phyloP scores from a whole-genome alignment of 495 filamentous ascomycete genomes.

The Hypoxylon lienhwacheense region DNA sequence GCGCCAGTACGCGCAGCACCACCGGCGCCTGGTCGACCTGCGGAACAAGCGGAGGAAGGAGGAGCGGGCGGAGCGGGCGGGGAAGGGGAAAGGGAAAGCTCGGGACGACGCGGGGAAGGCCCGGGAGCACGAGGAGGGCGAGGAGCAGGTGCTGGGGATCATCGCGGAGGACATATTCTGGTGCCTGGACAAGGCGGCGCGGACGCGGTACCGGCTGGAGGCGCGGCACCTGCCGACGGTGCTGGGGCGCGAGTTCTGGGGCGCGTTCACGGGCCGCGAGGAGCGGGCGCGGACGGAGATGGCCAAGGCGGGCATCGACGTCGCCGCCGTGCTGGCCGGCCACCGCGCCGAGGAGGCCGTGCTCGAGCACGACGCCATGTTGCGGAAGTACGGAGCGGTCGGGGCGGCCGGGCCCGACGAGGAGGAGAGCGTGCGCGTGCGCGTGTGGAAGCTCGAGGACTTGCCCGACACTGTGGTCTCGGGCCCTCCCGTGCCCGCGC shows the following conservation, averaged over 20 bases:
- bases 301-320: slow-evolving; percentile 33
- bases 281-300: slow-evolving; percentile 20
- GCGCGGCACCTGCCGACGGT: slow-evolving; percentile 22
- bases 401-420: too few relatives aligned
- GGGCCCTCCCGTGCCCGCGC: too few relatives aligned
- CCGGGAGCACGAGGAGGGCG: not conserved
- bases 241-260: slow-evolving; percentile 34
- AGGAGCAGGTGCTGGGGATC: slow-evolving; percentile 7
- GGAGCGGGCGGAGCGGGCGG: not conserved
- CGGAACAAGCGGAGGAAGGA: too few relatives aligned
- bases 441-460: not conserved
- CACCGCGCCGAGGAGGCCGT: slow-evolving; percentile 7
- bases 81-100: not conserved
- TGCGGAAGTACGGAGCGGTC: slow-evolving; percentile 18
- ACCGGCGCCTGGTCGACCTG: too few relatives aligned
- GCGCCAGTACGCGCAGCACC: slow-evolving; percentile 23
- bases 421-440: too few relatives aligned
- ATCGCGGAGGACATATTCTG: slow-evolving; percentile 33
- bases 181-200: slow-evolving; percentile 21
- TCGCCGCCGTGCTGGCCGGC: slow-evolving; percentile 17
- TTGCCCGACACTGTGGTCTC: too few relatives aligned
- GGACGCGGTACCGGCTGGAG: not conserved
- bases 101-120: not conserved
- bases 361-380: slow-evolving; percentile 28
- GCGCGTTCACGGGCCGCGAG: slow-evolving; percentile 21